phyloP scores from a whole-genome alignment of 2,329 filamentous ascomycete genomes.

The Beauveria asiatica region DNA sequence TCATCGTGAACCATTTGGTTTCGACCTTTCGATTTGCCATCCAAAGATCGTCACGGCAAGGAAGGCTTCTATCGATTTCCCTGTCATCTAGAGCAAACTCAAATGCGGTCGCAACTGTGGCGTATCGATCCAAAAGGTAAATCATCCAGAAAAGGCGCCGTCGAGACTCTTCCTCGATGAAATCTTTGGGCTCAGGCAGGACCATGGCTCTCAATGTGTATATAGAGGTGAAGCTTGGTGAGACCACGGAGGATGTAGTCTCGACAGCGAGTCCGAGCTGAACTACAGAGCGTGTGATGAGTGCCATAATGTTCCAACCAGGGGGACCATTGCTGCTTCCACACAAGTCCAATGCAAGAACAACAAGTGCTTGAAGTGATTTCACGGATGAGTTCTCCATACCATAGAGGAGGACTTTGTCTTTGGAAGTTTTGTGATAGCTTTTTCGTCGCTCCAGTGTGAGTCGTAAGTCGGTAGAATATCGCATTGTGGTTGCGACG shows the following conservation, averaged over 20 bases:
- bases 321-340: constrained; percentile 84
- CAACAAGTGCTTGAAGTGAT: constrained; percentile 77
- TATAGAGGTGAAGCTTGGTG: constrained; percentile 74
- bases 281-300: constrained; percentile 82
- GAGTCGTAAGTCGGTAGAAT: constrained; percentile 67
- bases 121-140: constrained; percentile 82
- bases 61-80: constrained; percentile 79
- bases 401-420: constrained; percentile 78
- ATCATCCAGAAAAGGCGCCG: constrained; percentile 90
- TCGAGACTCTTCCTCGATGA: constrained; percentile 82
- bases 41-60: constrained; percentile 82
- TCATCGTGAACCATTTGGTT: constrained; percentile 68
- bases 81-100: constrained; percentile 84
- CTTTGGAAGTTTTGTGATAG: constrained; percentile 75
- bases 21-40: constrained; percentile 75
- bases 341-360: constrained; percentile 75
- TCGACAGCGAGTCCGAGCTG: constrained; percentile 82
- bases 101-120: constrained; percentile 83
- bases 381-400: constrained; percentile 87
- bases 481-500: constrained; percentile 78
- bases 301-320: constrained; percentile 82
- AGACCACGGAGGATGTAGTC: constrained; percentile 67
- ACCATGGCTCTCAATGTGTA: constrained; percentile 83
- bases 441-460: constrained; percentile 63
- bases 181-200: constrained; percentile 72